Percentiles rank a stretch among this genome's conserved stretches.
phyloP scores from a whole-genome alignment of 2,329 filamentous ascomycete species.

The Fusarium veterinarium region DNA sequence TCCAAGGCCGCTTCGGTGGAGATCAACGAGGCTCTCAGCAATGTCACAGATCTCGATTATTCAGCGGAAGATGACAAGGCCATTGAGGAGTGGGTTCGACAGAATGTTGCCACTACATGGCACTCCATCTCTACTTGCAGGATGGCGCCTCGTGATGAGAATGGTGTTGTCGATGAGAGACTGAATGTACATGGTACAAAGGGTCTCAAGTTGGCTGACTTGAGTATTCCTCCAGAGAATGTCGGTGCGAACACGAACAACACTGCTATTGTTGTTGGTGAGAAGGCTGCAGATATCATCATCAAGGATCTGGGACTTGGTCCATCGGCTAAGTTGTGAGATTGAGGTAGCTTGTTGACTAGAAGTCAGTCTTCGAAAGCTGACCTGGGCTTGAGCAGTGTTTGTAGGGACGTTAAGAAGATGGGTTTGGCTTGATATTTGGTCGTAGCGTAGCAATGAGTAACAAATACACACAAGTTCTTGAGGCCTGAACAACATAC shows the following conservation, averaged over 20 bases:
- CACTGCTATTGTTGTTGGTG: conserved; percentile 60
- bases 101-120: conserved; percentile 57
- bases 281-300: conserved; percentile 58
- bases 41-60: conserved; percentile 58
- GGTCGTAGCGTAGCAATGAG: neutral
- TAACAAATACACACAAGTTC: neutral
- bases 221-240: conserved; percentile 53
- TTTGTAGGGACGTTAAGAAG: fast-evolving
- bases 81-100: conserved; percentile 58
- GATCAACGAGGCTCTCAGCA: conserved; percentile 51
- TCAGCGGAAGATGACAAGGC: conserved; percentile 61
- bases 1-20: conserved; percentile 60
- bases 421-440: neutral
- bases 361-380: fast-evolving
- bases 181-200: conserved; percentile 58
- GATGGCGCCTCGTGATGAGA: conserved; percentile 56
- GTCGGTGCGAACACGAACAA: conserved; percentile 62
- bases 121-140: conserved; percentile 60
- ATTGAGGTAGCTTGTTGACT: too few relatives aligned
- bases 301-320: conserved; percentile 49
- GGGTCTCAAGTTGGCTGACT: conserved; percentile 55
- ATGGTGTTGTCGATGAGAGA: conserved; percentile 52
- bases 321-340: neutral
- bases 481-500: neutral
- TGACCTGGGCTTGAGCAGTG: too few relatives aligned